Conservation (phyloP, 2,329 filamentous ascomycete genomes). For the Aspergillus caelatus region DNA sequence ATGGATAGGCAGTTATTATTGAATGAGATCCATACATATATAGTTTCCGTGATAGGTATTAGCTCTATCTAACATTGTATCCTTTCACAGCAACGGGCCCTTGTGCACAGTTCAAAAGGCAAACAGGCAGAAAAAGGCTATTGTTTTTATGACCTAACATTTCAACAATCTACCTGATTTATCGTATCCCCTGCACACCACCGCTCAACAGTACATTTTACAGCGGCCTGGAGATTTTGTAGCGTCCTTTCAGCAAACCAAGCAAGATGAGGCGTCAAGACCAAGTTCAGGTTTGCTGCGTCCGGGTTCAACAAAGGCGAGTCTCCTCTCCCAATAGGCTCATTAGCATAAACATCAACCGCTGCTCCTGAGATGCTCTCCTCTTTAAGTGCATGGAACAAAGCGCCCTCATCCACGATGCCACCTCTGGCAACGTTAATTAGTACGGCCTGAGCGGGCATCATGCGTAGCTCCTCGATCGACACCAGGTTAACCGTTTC, state of each 20-base stretch:
- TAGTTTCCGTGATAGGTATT: background rate
- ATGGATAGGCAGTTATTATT: background rate
- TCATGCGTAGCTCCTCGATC: slow-evolving; percentile 43
- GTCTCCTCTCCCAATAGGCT: slow-evolving; percentile 49
- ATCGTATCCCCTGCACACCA: slow-evolving; percentile 1
- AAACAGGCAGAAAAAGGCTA: background rate
- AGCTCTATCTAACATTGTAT: background rate
- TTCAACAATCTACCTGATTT: background rate
- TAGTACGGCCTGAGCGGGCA: slow-evolving; percentile 46
- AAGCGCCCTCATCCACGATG: slow-evolving; percentile 53
- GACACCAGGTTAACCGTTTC: slow-evolving; percentile 37
- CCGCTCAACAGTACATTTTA: slow-evolving; percentile 1
- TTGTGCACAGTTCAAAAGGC: background rate
- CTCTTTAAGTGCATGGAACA: slow-evolving; percentile 48
- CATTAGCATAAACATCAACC: slow-evolving; percentile 48
- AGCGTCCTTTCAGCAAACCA: slow-evolving; percentile 56
- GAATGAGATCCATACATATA: background rate
- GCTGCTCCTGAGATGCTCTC: slow-evolving; percentile 51
- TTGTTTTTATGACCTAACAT: background rate
- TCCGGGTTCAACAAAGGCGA: slow-evolving; percentile 44
- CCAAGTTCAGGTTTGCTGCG: slow-evolving; percentile 49
- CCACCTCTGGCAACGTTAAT: slow-evolving; percentile 55
- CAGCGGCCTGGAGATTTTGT: slow-evolving; percentile 42
- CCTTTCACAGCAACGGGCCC: background rate
- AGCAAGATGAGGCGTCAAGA: slow-evolving; percentile 56